Evolutionary conservation across 129 eudicot species (phyloP).

Genomic region (Saposhnikovia divaricata): DNA sequence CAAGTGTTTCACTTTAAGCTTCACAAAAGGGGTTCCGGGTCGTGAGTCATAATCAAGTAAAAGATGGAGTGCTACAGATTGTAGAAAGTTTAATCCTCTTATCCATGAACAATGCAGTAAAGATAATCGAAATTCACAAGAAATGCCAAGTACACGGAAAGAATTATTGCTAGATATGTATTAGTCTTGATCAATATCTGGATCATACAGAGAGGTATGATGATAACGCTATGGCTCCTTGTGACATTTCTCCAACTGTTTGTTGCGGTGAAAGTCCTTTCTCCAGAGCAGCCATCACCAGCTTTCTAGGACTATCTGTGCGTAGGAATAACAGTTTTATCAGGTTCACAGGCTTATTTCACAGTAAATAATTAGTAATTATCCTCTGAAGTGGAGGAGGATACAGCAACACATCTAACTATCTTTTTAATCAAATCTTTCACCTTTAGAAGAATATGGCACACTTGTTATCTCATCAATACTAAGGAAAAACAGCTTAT

Average conservation of each 20-base stretch:
- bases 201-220: constrained; percentile 53
- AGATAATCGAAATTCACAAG: neutral
- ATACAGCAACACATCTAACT: neutral
- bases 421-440: neutral
- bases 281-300: constrained; percentile 21
- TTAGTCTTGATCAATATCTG: neutral
- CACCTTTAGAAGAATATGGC: neutral
- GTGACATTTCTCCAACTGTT: constrained; percentile 34
- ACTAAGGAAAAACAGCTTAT: neutral
- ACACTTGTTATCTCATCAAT: neutral
- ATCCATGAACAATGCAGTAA: neutral
- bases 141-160: neutral
- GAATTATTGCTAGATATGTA: neutral
- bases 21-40: neutral
- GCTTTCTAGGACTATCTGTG: constrained; percentile 40
- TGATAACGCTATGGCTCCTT: constrained; percentile 32
- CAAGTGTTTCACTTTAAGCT: neutral
- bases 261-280: constrained; percentile 42
- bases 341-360: neutral
- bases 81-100: neutral
- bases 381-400: neutral
- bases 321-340: neutral
- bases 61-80: neutral
- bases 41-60: neutral
- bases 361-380: neutral